Evolutionary conservation across 345 rosid species (phyloP).

Genomic region (Salix koriyanagi): DNA sequence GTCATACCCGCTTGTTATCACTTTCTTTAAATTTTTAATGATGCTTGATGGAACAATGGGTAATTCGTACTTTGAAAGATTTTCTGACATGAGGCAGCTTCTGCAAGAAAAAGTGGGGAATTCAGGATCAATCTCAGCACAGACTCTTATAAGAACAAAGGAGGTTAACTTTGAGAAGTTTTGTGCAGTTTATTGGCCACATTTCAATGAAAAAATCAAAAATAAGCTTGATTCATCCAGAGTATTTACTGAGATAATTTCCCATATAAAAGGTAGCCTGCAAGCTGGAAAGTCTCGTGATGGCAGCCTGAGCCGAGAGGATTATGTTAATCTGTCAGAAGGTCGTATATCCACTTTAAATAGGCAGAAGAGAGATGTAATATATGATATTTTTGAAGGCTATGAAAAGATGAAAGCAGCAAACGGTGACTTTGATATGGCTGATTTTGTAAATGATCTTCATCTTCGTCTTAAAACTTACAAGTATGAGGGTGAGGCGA

Average conservation of each 20-base stretch:
- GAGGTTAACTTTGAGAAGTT: constrained; percentile 50
- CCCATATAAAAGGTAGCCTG: constrained; percentile 48
- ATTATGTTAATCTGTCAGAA: constrained; percentile 34
- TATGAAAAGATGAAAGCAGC: constrained; percentile 44
- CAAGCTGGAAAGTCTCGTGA: constrained; percentile 19
- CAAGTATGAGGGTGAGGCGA: constrained; percentile 25
- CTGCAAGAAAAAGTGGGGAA: constrained; percentile 12
- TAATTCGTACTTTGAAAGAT: constrained; percentile 43
- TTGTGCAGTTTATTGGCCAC: constrained; percentile 48
- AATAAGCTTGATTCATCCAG: constrained; percentile 44
- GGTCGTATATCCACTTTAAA: constrained; percentile 36
- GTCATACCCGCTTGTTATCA: constrained; percentile 46
- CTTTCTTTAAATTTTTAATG: constrained; percentile 48
- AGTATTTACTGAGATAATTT: constrained; percentile 52
- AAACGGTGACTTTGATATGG: constrained; percentile 48
- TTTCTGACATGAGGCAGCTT: constrained; percentile 30
- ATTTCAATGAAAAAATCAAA: constrained; percentile 28
- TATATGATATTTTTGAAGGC: constrained; percentile 37
- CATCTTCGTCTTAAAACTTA: constrained; percentile 34
- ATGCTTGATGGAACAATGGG: constrained; percentile 59
- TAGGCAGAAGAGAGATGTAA: constrained; percentile 20
- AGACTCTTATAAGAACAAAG: constrained; percentile 33
- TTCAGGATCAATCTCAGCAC: constrained; percentile 21
- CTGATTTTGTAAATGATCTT: constrained; percentile 57
- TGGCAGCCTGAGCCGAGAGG: constrained; percentile 32